A percentile compares a stretch with the other conserved stretches of the same genome.
Evolutionary conservation across 2,329 filamentous ascomycete genomes (phyloP).

Genomic region (Venturia asperata): DNA sequence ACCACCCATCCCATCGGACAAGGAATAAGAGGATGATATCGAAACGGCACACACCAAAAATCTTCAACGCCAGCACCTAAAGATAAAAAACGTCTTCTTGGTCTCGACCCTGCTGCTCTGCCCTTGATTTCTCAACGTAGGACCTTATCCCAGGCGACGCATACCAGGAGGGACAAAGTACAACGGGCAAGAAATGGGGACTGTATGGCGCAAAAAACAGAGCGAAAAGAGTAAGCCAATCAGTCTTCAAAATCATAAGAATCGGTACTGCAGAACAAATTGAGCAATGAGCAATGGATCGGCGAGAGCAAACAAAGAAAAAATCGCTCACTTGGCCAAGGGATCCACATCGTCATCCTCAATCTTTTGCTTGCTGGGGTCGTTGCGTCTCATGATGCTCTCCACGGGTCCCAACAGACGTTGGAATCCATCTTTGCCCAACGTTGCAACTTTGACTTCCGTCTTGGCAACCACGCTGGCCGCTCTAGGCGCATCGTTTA

Average conservation of each 20-base stretch:
- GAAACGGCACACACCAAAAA: neutral
- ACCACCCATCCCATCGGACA: neutral
- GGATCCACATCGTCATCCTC: conserved; percentile 18
- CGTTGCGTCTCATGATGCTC: conserved; percentile 81
- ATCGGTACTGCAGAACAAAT: neutral
- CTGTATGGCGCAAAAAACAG: neutral
- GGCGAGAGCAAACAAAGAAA: neutral
- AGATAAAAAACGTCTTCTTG: neutral
- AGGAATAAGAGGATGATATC: neutral
- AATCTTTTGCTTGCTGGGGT: conserved; percentile 25
- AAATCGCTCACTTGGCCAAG: conserved; percentile 13
- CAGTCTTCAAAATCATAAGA: conserved; percentile 2
- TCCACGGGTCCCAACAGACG: conserved; percentile 86
- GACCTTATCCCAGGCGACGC: neutral
- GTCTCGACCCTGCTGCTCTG: neutral
- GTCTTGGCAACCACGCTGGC: conserved; percentile 78
- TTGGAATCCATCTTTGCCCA: conserved; percentile 94
- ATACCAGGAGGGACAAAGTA: neutral
- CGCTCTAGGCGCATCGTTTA: conserved; percentile 89
- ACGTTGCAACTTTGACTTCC: conserved; percentile 84
- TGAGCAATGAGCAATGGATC: conserved; percentile 2
- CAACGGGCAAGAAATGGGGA: neutral
- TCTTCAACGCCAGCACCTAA: neutral
- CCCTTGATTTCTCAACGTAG: neutral
- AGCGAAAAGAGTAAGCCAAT: conserved; percentile 1